Conservation (phyloP, 2,329 filamentous ascomycete species). For the Colletotrichum tropicicola region DNA sequence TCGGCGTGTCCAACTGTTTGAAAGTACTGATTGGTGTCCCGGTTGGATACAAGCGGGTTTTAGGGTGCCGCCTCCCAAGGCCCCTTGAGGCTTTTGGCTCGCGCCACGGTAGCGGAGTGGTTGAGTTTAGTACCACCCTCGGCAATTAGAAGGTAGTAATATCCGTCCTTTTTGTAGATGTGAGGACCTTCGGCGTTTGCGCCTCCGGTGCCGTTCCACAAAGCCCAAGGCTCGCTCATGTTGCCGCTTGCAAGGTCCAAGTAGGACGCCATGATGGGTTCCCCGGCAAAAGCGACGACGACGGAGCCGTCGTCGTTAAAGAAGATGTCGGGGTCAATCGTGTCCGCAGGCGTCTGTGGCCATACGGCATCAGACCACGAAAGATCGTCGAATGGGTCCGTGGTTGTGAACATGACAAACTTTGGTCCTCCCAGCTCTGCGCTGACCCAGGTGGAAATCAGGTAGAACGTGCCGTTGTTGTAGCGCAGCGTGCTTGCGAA, state of each 20-base stretch:
- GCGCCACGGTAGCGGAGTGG: constrained; percentile 53
- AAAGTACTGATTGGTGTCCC: constrained; percentile 46
- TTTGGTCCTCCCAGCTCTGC: background rate
- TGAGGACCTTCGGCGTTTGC: constrained; percentile 59
- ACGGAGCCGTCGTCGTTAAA: constrained; percentile 60
- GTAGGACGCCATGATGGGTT: constrained; percentile 37
- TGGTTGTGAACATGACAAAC: constrained; percentile 23
- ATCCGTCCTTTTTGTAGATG: constrained; percentile 58
- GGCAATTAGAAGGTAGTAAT: constrained; percentile 61
- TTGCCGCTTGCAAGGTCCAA: constrained; percentile 45
- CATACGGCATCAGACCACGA: constrained; percentile 32
- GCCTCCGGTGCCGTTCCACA: constrained; percentile 57
- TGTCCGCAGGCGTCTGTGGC: constrained; percentile 27
- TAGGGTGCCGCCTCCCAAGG: constrained; percentile 50
- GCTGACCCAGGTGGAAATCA: constrained; percentile 30
- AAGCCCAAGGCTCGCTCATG: constrained; percentile 39
- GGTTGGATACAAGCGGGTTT: constrained; percentile 56
- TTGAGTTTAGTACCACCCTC: constrained; percentile 57
- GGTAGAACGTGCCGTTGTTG: constrained; percentile 51
- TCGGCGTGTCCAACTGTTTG: constrained; percentile 54
- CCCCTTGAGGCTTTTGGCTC: constrained; percentile 47
- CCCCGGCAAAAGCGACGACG: constrained; percentile 37
- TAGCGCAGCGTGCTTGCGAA: constrained; percentile 57
- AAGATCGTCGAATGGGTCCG: constrained; percentile 30
- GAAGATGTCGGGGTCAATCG: constrained; percentile 57